Conservation (phyloP, 257 asterid genomes). For the Hygrophila difformis region DNA sequence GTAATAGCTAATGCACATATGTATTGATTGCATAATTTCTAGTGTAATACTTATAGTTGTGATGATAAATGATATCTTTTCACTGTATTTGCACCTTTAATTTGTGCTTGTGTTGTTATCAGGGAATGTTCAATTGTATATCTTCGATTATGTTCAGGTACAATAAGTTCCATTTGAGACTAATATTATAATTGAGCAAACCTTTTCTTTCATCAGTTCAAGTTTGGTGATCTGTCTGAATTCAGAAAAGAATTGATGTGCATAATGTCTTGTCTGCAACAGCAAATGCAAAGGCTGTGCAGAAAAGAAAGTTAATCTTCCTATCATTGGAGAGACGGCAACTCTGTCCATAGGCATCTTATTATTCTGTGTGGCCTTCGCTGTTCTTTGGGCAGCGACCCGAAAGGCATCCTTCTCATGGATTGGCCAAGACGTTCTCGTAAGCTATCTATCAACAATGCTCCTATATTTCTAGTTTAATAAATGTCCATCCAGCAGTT, state of each 20-base stretch:
- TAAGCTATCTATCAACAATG: no score
- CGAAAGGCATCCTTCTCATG: constrained; percentile 73
- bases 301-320: constrained; percentile 49
- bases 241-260: no score
- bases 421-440: constrained; percentile 94
- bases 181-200: constrained; percentile 9
- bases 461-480: no score
- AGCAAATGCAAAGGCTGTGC: constrained; percentile 55
- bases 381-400: constrained; percentile 62
- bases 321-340: constrained; percentile 62
- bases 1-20: no score
- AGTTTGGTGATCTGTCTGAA: no score
- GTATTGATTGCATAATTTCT: no score
- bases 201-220: no score
- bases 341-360: constrained; percentile 51
- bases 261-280: constrained; percentile 18
- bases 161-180: background rate
- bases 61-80: no score
- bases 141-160: constrained; percentile 60
- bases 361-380: constrained; percentile 46
- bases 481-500: no score
- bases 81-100: no score
- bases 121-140: constrained; percentile 87
- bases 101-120: constrained; percentile 13
- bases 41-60: no score